Base-by-base conservation (phyloP, 2,329 filamentous ascomycete genomes). In the Trichoderma gracile region DNA sequence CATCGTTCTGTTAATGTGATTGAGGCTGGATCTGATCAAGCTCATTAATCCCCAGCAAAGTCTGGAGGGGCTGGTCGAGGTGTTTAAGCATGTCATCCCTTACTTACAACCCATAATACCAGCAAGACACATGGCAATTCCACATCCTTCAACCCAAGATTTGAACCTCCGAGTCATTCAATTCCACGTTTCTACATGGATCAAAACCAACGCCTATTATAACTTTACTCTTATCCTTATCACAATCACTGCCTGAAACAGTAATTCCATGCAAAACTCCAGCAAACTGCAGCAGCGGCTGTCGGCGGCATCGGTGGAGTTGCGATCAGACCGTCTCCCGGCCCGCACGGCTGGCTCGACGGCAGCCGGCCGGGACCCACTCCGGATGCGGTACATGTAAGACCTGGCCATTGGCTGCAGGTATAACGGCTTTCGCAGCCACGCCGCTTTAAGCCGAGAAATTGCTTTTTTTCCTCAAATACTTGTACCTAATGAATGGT, bases 281-380 rank as follows among this genome's bases (percentile, higher is more conserved):
- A 46, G 38, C 2, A 19, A 5, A 14, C 43, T 19, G n/a, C 14
- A 15, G 47, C 19, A 9, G 27, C 70, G 71, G 71, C 55, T 71
- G 68, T 71, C 70, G 71, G 71, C 67, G 69, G 70, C 65, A 69
- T 71, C 69, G 71, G 67, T 65, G 69, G 49, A 38, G 15, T 54
- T 49, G 38, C 40, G 50, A 27, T 45, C 30, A 54, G 30, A 49
- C 54, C 53, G 33, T 21, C 45, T 53, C 25, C 55, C 61, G 64
- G 65, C 61, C 64, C 63, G 55, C 52, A 46, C 21, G 45, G 45
- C 47, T 63, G 42, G 50, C 60, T 43, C 9, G 30, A 52, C 69
- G 69, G 68, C 65, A 63, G 63, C 65, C 67, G 69, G 66, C 54
- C 63, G 63, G 68, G 59, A 27, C 63, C 67, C 65, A 46, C 59